phyloP scores from a whole-genome alignment of 2,329 filamentous ascomycete genomes.

The Neurospora sp. region DNA sequence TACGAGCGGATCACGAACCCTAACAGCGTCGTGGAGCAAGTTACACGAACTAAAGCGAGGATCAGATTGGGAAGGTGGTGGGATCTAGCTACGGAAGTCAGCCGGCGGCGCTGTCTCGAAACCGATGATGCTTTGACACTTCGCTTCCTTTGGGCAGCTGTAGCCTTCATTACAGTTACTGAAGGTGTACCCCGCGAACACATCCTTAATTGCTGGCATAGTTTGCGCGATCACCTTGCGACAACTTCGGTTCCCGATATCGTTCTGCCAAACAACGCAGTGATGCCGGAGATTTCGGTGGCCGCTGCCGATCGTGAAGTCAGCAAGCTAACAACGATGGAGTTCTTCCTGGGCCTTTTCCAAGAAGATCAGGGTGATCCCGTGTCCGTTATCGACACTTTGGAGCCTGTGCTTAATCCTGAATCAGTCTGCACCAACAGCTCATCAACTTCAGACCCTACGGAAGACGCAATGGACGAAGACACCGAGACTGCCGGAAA shows the following conservation, averaged over 20 bases:
- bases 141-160: constrained; percentile 49
- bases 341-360: constrained; percentile 89
- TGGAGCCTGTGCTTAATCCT: constrained; percentile 85
- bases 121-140: constrained; percentile 31
- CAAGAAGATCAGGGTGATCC: constrained; percentile 73
- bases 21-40: constrained; percentile 41
- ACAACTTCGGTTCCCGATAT: constrained; percentile 35
- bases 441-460: constrained; percentile 7
- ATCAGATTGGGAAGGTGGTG: constrained; percentile 42
- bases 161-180: constrained; percentile 41
- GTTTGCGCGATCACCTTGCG: constrained; percentile 40
- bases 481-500: constrained; percentile 15
- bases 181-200: constrained; percentile 46
- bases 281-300: constrained; percentile 79
- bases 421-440: constrained; percentile 38
- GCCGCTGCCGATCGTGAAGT: constrained; percentile 84
- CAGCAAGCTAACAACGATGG: constrained; percentile 86
- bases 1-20: constrained; percentile 49
- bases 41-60: constrained; percentile 38
- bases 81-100: constrained; percentile 35
- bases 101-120: constrained; percentile 26
- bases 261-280: constrained; percentile 68
- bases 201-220: constrained; percentile 48
- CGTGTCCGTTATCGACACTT: constrained; percentile 74
- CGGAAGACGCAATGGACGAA: constrained; percentile 13